Evolutionary conservation across 2,329 filamentous ascomycete genomes (phyloP), one percentile per base, ranked within the genome.

Genomic region (Microdochium trichocladiopsis): DNA sequence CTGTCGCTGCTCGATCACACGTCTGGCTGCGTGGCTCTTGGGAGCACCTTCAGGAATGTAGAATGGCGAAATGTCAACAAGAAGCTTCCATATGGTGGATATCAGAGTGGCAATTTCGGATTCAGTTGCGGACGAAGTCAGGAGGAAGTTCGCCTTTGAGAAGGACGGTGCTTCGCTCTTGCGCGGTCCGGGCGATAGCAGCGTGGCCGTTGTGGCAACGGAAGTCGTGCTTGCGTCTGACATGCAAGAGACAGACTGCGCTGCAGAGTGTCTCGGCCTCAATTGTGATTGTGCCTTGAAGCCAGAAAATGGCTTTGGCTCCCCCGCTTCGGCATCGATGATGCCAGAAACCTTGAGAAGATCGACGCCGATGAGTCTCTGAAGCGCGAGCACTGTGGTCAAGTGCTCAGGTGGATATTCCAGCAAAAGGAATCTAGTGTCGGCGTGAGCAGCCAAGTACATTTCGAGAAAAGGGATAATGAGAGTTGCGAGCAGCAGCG

Each of bases 401-500:
- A 86, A 69, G 55, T 85, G 77, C 49, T 78, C 75, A 0, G 76
- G 66, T 0, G 81, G 75, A 55, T 82, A 86, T 52, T 84, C 78
- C 9, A 86, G 69, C 4, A 86, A 63, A 1, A 86, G 72, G 52
- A 84, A 78, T 10, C 76, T 75, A 21, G 79, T 76, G 36, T 74
- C 68, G 2, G 72, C 60, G 56, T 84, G 78, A 2, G 73, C 68
- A 4, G 75, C 72, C 49, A 86, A 69, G 55, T 83, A 85, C 0
- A 76, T 75, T 58, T 86, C 82, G 1, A 86, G 69, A 54, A 84
- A 79, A 1, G 82, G 79, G 37, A 85, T 70, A 22, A 86, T 72
- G 2, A 84, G 69, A 1, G 77, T 76, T 2, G 83, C 82, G 2
- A 86, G 72, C 16, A 80, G 67, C 22, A 74, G 69, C 1, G 78